Base-by-base conservation (phyloP, 2,329 filamentous ascomycete species). In the Aspergillus sp. region DNA sequence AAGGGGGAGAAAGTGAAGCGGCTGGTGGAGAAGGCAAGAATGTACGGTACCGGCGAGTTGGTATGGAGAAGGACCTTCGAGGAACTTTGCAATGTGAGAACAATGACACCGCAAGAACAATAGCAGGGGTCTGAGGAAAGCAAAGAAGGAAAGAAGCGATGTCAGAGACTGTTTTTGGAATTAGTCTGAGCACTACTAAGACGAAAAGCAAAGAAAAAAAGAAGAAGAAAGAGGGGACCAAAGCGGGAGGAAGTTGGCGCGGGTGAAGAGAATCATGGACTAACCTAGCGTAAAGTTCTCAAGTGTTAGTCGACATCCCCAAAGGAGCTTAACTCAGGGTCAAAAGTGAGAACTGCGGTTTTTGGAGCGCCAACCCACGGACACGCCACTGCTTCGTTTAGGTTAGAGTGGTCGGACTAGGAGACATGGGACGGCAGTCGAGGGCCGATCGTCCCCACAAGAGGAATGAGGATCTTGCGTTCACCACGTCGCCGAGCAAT, bases 371-470 rank as follows among this genome's bases (percentile, higher is more conserved):
- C 52, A 52, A 44, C 51, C 40, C 50, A 51, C 35, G 43, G 50
- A 54, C 50, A 55, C 54, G 58, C 58, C 56, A 58, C 46, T 51
- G 49, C 55, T 56, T 41, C 36, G 51, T 58, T 49, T 48, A 53
- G 56, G 48, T 53, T 54, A 54, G 46, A 48, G 50, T 52, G 51
- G 46, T 38, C 45, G 40, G 41, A 53, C 46, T 49, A 60, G 49
- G 51, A 51, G 53, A 50, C 50, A 47, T 53, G 52, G 57, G 57
- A 55, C 58, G 57, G 60, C 56, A 61, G 41, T 57, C 52, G 57
- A 61, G 49, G 55, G 61, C 55, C 56, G 60, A 63, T 63, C 61
- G 52, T 54, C 61, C 53, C 61, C 61, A 62, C 61, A 49, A 43
- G 32, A 57, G 53, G 56, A 58, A 60, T 59, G 52, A 59, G 56